These are phyloP conservation scores for Aotearoamyces nothofagi DNA, from an alignment of 2,329 filamentous ascomycete genomes.

Conservation along the genomic window DNA sequence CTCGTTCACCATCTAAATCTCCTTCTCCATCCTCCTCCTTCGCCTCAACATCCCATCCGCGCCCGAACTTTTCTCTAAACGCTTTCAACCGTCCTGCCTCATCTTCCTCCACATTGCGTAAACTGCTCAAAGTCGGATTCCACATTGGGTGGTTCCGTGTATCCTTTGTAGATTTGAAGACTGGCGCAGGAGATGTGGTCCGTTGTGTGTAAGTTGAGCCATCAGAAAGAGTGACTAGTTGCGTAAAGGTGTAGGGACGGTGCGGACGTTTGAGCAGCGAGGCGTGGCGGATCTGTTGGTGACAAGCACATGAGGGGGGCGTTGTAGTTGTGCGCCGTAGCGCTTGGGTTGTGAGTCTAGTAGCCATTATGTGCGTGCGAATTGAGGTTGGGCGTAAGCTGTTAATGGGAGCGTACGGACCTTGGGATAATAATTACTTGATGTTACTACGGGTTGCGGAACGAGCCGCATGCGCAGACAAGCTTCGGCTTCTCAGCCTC, in stretches of 20 bases:
- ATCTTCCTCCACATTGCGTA: conserved; percentile 84
- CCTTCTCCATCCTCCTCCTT: conserved; percentile 19
- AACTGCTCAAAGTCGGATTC: conserved; percentile 71
- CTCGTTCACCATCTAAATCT: conserved; percentile 15
- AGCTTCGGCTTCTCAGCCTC: too few relatives aligned
- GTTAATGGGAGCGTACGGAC: too few relatives aligned
- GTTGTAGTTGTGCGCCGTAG: conserved; percentile 8
- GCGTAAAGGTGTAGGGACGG: conserved; percentile 92
- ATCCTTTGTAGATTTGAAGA: conserved; percentile 57
- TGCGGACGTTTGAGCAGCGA: conserved; percentile 79
- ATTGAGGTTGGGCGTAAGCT: too few relatives aligned
- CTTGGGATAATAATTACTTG: too few relatives aligned
- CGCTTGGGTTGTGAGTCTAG: conserved; percentile 8
- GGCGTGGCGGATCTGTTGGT: conserved; percentile 44
- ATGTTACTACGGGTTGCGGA: too few relatives aligned
- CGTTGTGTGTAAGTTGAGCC: conserved; percentile 71
- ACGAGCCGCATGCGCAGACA: too few relatives aligned
- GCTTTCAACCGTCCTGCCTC: conserved; percentile 81
- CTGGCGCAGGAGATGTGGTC: conserved; percentile 53
- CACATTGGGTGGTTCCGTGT: conserved; percentile 79
- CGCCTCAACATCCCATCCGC: conserved; percentile 57
- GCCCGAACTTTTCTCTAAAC: conserved; percentile 74
- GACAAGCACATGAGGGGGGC: conserved; percentile 2
- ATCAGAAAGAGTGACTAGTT: conserved; percentile 84
- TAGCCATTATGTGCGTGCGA: conserved; percentile 8